Percentiles rank a stretch among this genome's conserved stretches.
Conservation (phyloP, 257 asterid genomes). For the Lavandula angustifolia region DNA sequence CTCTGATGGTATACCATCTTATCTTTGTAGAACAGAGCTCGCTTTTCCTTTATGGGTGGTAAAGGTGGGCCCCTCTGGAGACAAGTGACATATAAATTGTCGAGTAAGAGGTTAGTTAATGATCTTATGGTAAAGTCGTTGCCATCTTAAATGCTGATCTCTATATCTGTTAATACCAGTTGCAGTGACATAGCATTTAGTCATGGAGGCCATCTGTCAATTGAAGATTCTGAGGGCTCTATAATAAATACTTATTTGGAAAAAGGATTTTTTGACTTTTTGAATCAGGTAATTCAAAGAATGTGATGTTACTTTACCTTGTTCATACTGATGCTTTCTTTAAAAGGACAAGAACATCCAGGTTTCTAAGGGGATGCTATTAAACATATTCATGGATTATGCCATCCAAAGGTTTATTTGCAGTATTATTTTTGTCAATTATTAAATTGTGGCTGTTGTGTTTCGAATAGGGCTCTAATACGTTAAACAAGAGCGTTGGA, state of each 20-base stretch:
- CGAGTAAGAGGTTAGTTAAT: constrained; percentile 52
- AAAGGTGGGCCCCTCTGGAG: constrained; percentile 95
- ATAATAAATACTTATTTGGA: constrained; percentile 42
- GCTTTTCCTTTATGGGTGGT: constrained; percentile 98
- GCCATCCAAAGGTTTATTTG: too few species aligned
- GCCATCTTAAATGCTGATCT: background rate
- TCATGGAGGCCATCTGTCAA: constrained; percentile 67
- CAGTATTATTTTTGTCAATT: too few species aligned
- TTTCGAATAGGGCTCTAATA: too few species aligned
- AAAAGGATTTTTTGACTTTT: constrained; percentile 76
- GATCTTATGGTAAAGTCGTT: constrained; percentile 15
- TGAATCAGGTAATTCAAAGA: constrained; percentile 59
- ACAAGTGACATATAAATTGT: constrained; percentile 72
- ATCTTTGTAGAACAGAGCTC: constrained; percentile 99
- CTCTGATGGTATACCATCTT: too few species aligned
- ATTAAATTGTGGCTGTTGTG: too few species aligned
- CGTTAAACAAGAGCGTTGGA: too few species aligned
- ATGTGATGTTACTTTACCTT: background rate
- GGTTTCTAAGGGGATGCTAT: background rate
- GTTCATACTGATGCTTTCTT: background rate
- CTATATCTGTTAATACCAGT: constrained; percentile 23
- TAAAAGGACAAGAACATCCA: background rate
- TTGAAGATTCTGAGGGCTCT: constrained; percentile 70
- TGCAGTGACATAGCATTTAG: constrained; percentile 44
- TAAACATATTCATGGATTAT: background rate